Evolutionary conservation across 164 flowering plant genomes (phyloP).

Genomic region (Warburgia ugandensis): DNA sequence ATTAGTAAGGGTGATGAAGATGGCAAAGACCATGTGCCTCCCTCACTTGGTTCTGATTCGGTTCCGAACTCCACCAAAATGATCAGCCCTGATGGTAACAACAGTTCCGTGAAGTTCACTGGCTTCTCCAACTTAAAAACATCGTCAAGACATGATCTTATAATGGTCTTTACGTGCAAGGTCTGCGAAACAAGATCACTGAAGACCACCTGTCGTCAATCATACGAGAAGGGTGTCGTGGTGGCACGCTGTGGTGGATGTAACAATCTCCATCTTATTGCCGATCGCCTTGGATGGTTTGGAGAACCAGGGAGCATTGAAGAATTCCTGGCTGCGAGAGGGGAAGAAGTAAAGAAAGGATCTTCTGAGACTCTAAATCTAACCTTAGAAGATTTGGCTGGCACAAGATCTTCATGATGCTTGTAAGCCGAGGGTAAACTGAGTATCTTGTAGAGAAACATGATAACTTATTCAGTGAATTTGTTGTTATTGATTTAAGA

Average conservation of each 20-base stretch:
- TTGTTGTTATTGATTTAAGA: no score
- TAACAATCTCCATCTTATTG: conserved; percentile 68
- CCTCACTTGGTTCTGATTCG: no score
- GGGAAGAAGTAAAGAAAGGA: conserved; percentile 72
- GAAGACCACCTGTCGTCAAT: conserved; percentile 62
- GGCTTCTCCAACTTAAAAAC: conserved; percentile 46
- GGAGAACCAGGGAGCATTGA: conserved; percentile 80
- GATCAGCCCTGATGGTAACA: neutral
- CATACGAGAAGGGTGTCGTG: conserved; percentile 87
- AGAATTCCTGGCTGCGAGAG: conserved; percentile 71
- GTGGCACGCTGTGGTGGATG: conserved; percentile 75
- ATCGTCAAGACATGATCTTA: conserved; percentile 65
- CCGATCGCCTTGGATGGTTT: conserved; percentile 83
- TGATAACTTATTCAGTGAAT: no score
- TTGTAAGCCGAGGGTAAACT: no score
- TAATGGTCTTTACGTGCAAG: conserved; percentile 76
- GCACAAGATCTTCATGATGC: conserved; percentile 12
- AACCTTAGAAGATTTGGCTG: conserved; percentile 73
- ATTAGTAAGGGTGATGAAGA: no score
- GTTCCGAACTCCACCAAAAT: no score
- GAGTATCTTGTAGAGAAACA: no score
- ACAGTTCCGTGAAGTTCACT: neutral
- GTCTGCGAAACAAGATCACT: conserved; percentile 78
- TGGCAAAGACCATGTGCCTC: no score
- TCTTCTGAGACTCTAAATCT: conserved; percentile 49